phyloP scores from a whole-genome alignment of 306 rosid genomes.

The Fagus sylvatica region DNA sequence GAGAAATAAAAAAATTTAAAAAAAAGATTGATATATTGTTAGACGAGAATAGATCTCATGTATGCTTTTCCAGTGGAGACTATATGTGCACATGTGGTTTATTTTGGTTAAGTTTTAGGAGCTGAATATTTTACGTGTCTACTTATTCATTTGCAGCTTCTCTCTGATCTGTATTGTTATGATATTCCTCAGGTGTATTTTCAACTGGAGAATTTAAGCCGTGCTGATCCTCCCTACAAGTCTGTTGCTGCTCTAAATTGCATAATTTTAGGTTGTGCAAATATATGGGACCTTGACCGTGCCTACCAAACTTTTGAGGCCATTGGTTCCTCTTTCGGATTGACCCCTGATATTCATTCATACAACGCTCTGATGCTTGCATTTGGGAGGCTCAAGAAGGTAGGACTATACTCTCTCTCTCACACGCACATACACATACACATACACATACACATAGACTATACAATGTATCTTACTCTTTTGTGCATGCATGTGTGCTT shows the following conservation, averaged over 20 bases:
- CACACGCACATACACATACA: background rate
- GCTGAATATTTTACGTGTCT: background rate
- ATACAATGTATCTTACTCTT: too few species aligned
- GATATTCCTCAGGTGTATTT: conserved; percentile 68
- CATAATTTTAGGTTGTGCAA: conserved; percentile 84
- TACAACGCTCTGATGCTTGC: conserved; percentile 81
- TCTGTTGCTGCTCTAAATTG: conserved; percentile 91
- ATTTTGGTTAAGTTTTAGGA: background rate
- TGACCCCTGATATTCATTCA: conserved; percentile 88
- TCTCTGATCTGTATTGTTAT: conserved; percentile 28
- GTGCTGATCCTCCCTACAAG: conserved; percentile 76
- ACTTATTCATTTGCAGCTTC: conserved; percentile 13
- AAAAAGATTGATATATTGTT: background rate
- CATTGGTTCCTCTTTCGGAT: conserved; percentile 71
- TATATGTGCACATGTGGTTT: background rate
- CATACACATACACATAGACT: background rate
- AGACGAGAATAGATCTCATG: background rate
- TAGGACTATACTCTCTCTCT: conserved; percentile 16
- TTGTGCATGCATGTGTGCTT: too few species aligned
- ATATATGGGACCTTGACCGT: conserved; percentile 94
- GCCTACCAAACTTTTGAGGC: conserved; percentile 98
- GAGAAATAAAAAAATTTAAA: too few species aligned
- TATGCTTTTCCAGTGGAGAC: background rate
- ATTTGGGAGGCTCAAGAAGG: conserved; percentile 94
- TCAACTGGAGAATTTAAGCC: conserved; percentile 84